Conservation (phyloP, 2,329 filamentous ascomycete genomes). For the Ceratocystis diversiconidia region DNA sequence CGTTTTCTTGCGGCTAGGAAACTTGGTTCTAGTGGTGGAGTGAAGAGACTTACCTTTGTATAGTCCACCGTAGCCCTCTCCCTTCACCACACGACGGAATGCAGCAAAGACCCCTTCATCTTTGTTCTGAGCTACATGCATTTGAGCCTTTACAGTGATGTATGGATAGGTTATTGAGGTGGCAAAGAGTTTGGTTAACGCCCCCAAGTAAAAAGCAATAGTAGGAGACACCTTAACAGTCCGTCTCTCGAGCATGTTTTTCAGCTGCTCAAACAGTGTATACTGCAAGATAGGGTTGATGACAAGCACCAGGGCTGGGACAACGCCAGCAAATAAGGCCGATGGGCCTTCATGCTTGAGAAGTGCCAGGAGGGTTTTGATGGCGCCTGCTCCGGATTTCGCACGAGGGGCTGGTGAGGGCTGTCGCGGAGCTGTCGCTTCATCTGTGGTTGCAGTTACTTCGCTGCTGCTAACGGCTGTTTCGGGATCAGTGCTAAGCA, state of each 20-base stretch:
- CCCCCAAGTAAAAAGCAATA: slow-evolving; percentile 81
- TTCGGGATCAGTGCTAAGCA: slow-evolving; percentile 28
- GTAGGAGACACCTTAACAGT: slow-evolving; percentile 58
- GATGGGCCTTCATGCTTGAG: slow-evolving; percentile 70
- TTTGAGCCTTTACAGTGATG: slow-evolving; percentile 95
- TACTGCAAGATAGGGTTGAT: slow-evolving; percentile 98
- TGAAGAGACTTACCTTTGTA: slow-evolving; percentile 60
- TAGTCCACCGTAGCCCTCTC: slow-evolving; percentile 83
- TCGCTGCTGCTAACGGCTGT: slow-evolving; percentile 22
- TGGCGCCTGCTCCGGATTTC: slow-evolving; percentile 50
- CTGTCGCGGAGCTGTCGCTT: slow-evolving; percentile 30
- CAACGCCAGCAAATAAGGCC: slow-evolving; percentile 80
- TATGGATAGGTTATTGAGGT: slow-evolving; percentile 94
- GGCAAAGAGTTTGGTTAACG: slow-evolving; percentile 84
- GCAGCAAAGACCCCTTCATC: slow-evolving; percentile 67
- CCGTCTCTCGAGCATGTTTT: slow-evolving; percentile 69
- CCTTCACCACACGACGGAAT: slow-evolving; percentile 62
- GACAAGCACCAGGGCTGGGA: slow-evolving; percentile 84
- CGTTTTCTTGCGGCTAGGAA: not conserved
- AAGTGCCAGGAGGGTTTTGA: slow-evolving; percentile 67
- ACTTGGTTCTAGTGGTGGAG: not conserved
- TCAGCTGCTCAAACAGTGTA: slow-evolving; percentile 96
- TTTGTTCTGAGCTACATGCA: slow-evolving; percentile 76
- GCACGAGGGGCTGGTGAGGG: slow-evolving; percentile 24
- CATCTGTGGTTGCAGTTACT: not conserved